Conservation (phyloP, 805 yeast genomes). For the Kodamaea nitidulidarum region DNA sequence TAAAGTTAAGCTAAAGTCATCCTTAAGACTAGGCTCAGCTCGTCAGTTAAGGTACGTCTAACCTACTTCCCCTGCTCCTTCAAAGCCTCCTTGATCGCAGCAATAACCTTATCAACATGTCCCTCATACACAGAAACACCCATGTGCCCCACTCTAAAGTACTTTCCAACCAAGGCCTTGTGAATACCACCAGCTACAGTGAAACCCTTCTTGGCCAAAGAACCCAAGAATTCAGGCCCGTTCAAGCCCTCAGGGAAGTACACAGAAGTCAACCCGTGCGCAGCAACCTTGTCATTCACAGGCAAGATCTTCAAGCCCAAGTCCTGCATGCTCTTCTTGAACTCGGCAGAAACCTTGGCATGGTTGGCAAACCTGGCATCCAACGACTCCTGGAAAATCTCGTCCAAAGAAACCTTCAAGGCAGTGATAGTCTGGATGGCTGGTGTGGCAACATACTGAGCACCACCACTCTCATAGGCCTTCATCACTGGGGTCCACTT, state of each 20-base stretch:
- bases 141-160: constrained; percentile 96
- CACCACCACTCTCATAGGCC: constrained; percentile 75
- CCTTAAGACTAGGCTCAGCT: too few species aligned
- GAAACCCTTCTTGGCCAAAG: constrained; percentile 60
- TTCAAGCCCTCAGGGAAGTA: constrained; percentile 74
- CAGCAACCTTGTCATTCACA: constrained; percentile 55
- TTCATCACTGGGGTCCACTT: constrained; percentile 88
- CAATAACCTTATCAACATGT: constrained; percentile 32
- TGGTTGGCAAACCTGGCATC: constrained; percentile 63
- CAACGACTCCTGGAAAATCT: constrained; percentile 55
- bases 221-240: constrained; percentile 61
- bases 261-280: constrained; percentile 82
- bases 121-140: constrained; percentile 61
- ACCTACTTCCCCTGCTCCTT: constrained; percentile 9
- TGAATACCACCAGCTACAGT: constrained; percentile 89
- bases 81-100: constrained; percentile 37
- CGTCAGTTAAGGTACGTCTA: not conserved
- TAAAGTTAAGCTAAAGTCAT: too few species aligned
- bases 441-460: constrained; percentile 95
- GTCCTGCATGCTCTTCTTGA: constrained; percentile 55
- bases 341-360: constrained; percentile 53
- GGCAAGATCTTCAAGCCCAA: constrained; percentile 71
- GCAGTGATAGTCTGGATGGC: constrained; percentile 85
- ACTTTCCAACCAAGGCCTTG: constrained; percentile 70
- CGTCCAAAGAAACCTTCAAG: constrained; percentile 68